Percentiles rank a stretch among this genome's conserved stretches.
Conservation (phyloP, 305 asterid species). For the Fraxinus dipetala region DNA sequence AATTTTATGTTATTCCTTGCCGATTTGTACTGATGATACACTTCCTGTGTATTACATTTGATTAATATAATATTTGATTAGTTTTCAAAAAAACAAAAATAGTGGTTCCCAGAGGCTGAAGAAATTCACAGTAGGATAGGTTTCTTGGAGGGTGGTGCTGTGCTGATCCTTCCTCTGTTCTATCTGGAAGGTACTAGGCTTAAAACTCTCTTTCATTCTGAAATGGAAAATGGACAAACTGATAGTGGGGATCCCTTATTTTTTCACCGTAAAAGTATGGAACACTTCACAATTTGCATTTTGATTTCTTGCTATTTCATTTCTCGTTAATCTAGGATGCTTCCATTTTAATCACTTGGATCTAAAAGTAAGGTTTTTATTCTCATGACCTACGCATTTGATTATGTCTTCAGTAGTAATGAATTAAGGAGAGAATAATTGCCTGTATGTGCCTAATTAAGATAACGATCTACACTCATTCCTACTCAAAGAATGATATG, state of each 20-base stretch:
- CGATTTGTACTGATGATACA: too few species aligned
- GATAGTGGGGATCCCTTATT: neutral
- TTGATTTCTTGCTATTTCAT: neutral
- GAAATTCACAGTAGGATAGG: slow-evolving; percentile 71
- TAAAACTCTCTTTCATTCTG: neutral
- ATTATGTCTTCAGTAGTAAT: neutral
- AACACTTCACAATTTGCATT: neutral
- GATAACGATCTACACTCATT: slow-evolving; percentile 3
- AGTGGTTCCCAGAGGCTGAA: slow-evolving; percentile 59
- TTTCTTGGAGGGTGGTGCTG: slow-evolving; percentile 82
- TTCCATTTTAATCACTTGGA: neutral
- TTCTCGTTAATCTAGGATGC: neutral
- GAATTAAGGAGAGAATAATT: neutral
- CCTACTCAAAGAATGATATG: slow-evolving; percentile 10
- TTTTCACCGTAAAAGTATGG: neutral
- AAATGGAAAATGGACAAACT: neutral
- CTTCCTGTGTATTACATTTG: too few species aligned
- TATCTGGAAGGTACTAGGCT: slow-evolving; percentile 65
- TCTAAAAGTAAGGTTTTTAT: neutral
- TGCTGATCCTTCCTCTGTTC: slow-evolving; percentile 68
- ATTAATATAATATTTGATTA: too few species aligned
- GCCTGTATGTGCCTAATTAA: neutral
- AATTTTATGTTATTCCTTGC: too few species aligned
- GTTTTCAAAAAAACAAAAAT: too few species aligned
- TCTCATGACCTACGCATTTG: neutral